Evolutionary conservation across 306 rosid species (phyloP).

Genomic region (Erythrophleum fordii): DNA sequence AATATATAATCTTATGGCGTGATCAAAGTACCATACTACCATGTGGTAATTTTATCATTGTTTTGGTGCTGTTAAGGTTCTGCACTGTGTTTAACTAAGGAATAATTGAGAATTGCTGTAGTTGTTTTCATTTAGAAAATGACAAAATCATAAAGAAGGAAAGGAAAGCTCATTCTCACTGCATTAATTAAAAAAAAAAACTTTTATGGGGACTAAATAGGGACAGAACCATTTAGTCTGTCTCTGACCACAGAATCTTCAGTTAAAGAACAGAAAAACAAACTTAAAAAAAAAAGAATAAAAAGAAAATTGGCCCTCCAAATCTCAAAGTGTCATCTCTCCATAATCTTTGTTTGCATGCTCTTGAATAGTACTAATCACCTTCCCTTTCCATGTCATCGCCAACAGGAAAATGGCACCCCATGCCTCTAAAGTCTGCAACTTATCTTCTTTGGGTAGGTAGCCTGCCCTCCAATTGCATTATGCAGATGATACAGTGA

Average conservation of each 20-base stretch:
- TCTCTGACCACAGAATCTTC: conserved; percentile 69
- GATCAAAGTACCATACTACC: conserved; percentile 25
- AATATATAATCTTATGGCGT: not conserved
- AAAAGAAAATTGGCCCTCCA: conserved; percentile 26
- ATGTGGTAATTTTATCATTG: conserved; percentile 38
- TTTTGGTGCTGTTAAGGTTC: conserved; percentile 43
- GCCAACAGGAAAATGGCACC: conserved; percentile 7
- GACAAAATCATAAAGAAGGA: conserved; percentile 68
- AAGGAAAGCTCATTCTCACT: conserved; percentile 85
- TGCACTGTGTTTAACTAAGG: conserved; percentile 23
- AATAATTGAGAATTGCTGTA: conserved; percentile 8
- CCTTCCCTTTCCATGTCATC: conserved; percentile 54
- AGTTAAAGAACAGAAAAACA: conserved; percentile 58
- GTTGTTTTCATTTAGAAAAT: conserved; percentile 62
- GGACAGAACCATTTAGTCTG: conserved; percentile 62
- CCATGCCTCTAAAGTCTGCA: conserved; percentile 1
- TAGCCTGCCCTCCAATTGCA: not conserved
- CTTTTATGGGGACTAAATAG: conserved; percentile 38
- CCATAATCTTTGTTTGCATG: conserved; percentile 59
- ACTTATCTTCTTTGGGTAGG: not conserved
- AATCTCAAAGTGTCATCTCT: conserved; percentile 51
- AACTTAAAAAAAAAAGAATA: conserved; percentile 4
- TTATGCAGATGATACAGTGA: not conserved
- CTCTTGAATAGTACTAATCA: conserved; percentile 50
- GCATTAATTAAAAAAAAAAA: conserved; percentile 43